Base-by-base conservation (phyloP, 2,329 filamentous ascomycete genomes). In the Tolypocladium endophyticum region DNA sequence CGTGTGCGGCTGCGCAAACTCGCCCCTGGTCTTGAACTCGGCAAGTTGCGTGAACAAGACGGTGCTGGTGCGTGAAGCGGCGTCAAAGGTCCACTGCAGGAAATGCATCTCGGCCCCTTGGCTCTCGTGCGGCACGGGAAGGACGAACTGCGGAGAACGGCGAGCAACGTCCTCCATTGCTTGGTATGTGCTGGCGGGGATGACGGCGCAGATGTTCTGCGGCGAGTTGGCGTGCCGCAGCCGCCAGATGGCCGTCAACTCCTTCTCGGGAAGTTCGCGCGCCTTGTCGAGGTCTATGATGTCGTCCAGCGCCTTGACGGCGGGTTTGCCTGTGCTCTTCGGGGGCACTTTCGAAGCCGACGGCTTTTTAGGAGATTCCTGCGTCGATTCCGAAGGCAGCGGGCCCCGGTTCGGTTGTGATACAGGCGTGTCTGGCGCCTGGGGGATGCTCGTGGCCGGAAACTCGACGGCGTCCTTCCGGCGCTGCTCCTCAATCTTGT, bases 1-100 rank as follows among this genome's bases (percentile, higher is more conserved):
- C 0, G 94, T 99, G 71, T 99, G 94, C 55, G 94, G 92, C 73
- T 88, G 85, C 53, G 91, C 91, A 70, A 86, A 99, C 73, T 96
- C 90, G 57, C 92, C 92, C 57, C 93, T 83, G 60, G 90, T 77
- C 79, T 97, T 97, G 78, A 89, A 99, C 72, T 97, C 91, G 20
- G 90, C 93, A 38, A 99, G 81, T 69, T 94, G 89, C 0, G 94
- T 99, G 76, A 99, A 97, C 39, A 99, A 85, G 7, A 97, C 87
- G 0, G 88, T 90, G 61, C 83, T 84, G 4, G 86, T 87, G 61
- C 81, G 76, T 23, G 80, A 82, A 60, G 77, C 77, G 28, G 74
- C 76, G 61, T 96, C 92, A 74, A 96, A 97, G 0, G 89, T 89
- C 91, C 95, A 99, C 75, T 99, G 93, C 63, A 99, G 76, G 73